These are phyloP conservation scores for Novakomyces olei DNA, from an alignment of 805 yeast species.

Conservation along the genomic window DNA sequence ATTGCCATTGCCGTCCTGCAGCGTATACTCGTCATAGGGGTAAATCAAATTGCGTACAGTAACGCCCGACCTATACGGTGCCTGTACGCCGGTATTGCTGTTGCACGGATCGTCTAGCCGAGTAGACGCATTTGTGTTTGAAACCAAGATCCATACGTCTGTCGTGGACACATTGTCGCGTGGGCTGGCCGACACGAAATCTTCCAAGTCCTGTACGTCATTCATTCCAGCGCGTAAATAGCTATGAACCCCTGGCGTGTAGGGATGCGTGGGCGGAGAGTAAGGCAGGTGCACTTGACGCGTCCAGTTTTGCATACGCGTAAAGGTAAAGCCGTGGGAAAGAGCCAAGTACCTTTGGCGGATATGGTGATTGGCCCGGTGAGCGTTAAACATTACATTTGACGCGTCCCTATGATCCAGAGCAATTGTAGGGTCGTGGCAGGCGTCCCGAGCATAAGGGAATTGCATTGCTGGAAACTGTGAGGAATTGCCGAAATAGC, in stretches of 20 bases:
- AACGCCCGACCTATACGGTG: neutral
- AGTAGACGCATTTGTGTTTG: neutral
- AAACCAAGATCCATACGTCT: neutral
- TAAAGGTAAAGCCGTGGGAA: neutral
- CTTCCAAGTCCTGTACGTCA: no score
- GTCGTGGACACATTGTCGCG: neutral
- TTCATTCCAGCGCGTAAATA: no score
- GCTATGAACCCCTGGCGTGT: no score
- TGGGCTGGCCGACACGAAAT: no score
- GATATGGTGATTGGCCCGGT: neutral
- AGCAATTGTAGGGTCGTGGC: slow-evolving; percentile 1
- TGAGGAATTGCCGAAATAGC: neutral
- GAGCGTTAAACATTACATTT: neutral
- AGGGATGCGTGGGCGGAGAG: no score
- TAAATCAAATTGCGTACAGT: neutral
- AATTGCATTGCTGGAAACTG: neutral
- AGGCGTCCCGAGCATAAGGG: neutral
- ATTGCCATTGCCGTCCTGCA: neutral
- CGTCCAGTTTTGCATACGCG: neutral
- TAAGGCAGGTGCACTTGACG: no score
- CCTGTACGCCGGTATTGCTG: neutral
- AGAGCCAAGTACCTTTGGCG: slow-evolving; percentile 1
- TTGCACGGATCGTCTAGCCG: neutral
- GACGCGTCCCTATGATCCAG: slow-evolving; percentile 2
- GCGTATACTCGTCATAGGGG: neutral